These are phyloP conservation scores for Magnaporthiopsis rhizophila DNA, from an alignment of 2,329 filamentous ascomycete species.

Conservation along the genomic window DNA sequence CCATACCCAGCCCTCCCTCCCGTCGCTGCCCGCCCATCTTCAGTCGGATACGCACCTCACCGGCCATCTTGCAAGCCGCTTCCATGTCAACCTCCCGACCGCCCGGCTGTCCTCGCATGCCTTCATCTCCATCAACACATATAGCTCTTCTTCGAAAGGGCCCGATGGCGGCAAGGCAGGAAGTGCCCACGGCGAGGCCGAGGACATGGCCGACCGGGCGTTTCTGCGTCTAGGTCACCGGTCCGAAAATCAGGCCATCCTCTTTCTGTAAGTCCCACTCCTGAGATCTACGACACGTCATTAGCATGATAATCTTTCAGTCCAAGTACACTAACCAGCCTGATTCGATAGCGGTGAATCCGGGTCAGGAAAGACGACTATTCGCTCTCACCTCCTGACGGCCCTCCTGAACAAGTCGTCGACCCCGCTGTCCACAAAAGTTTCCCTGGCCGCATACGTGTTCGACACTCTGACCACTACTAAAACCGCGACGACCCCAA, in stretches of 20 bases:
- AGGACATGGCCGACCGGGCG: conserved; percentile 82
- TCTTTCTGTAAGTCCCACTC: conserved; percentile 70
- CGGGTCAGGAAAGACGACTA: conserved; percentile 89
- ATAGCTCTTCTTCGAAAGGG: conserved; percentile 79
- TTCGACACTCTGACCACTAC: conserved; percentile 96
- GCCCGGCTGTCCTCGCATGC: conserved; percentile 86
- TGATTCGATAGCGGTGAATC: conserved; percentile 69
- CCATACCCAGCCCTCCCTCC: conserved; percentile 79
- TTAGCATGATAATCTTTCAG: neutral
- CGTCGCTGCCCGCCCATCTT: conserved; percentile 75
- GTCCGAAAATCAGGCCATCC: conserved; percentile 84
- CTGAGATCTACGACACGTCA: neutral
- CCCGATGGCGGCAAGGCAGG: conserved; percentile 87
- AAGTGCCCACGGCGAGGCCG: conserved; percentile 84
- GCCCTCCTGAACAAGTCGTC: conserved; percentile 82
- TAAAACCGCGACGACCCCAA: conserved; percentile 91
- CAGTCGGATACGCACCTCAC: conserved; percentile 62
- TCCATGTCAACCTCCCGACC: conserved; percentile 84
- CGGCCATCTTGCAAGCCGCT: conserved; percentile 77
- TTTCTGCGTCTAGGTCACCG: conserved; percentile 79
- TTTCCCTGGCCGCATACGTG: conserved; percentile 87
- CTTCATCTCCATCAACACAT: conserved; percentile 88
- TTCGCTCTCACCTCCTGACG: conserved; percentile 81
- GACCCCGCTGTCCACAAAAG: conserved; percentile 85
- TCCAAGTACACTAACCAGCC: conserved; percentile 20